Evolutionary conservation across 768 basidiomycete species (phyloP).

Genomic region (Hygrophoropsis aurantiaca): DNA sequence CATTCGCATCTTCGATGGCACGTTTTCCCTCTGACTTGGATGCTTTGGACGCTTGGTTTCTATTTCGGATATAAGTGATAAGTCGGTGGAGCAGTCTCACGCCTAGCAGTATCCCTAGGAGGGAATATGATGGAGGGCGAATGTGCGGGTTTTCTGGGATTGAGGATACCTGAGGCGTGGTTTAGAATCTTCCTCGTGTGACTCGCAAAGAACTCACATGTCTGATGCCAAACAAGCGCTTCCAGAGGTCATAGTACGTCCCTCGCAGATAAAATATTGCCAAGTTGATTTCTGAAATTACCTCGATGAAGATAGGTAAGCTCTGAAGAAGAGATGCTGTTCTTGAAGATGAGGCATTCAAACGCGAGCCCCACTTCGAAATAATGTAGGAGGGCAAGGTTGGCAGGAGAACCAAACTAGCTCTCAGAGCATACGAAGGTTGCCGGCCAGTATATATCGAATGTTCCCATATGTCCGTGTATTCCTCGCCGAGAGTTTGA

Average conservation of each 20-base stretch:
- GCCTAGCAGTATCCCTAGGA: slow-evolving; percentile 73
- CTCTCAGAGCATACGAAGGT: slow-evolving; percentile 47
- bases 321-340: slow-evolving; percentile 29
- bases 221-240: slow-evolving; percentile 64
- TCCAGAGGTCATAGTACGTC: slow-evolving; percentile 72
- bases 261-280: slow-evolving; percentile 80
- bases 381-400: slow-evolving; percentile 65
- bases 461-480: slow-evolving; percentile 81
- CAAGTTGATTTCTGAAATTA: slow-evolving; percentile 69
- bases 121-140: slow-evolving; percentile 82
- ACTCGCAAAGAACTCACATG: slow-evolving; percentile 49
- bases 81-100: slow-evolving; percentile 66
- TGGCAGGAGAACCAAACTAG: slow-evolving; percentile 62
- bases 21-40: slow-evolving; percentile 37
- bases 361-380: slow-evolving; percentile 44
- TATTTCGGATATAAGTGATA: slow-evolving; percentile 41
- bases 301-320: slow-evolving; percentile 54
- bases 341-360: slow-evolving; percentile 32
- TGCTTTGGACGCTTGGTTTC: slow-evolving; percentile 13
- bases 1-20: slow-evolving; percentile 27
- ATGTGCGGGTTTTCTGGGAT: slow-evolving; percentile 68
- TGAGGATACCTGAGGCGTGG: slow-evolving; percentile 60
- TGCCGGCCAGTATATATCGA: slow-evolving; percentile 39
- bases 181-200: background rate
- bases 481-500: slow-evolving; percentile 90